phyloP scores from a whole-genome alignment of 352 stramenopile species.

The Phytophthora sp. region DNA sequence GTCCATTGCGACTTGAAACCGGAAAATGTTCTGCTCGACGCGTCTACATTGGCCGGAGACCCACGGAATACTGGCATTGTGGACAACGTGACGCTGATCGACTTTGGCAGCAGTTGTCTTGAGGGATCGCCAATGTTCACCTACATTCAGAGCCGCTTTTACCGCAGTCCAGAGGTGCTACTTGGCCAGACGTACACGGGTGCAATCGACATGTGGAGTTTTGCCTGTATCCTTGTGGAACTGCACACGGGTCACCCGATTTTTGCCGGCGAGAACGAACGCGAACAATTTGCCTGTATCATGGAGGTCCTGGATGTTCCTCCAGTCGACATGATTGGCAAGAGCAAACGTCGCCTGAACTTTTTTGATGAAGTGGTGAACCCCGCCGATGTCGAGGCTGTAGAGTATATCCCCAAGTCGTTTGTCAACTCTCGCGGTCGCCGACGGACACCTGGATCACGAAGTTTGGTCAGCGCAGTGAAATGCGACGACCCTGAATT shows the following conservation, averaged over 20 bases:
- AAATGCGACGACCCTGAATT: slow-evolving; percentile 63
- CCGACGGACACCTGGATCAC: slow-evolving; percentile 43
- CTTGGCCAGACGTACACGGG: slow-evolving; percentile 88
- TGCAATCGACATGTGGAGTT: slow-evolving; percentile 92
- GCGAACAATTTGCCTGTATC: slow-evolving; percentile 87
- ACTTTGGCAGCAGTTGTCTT: slow-evolving; percentile 97
- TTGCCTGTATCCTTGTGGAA: slow-evolving; percentile 88
- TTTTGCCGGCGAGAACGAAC: slow-evolving; percentile 87
- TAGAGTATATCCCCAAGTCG: slow-evolving; percentile 45
- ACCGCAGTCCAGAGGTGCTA: slow-evolving; percentile 97
- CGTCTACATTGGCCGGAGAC: slow-evolving; percentile 1
- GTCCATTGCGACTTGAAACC: slow-evolving; percentile 99
- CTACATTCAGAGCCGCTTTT: slow-evolving; percentile 99
- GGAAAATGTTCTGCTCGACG: slow-evolving; percentile 93
- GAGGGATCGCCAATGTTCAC: slow-evolving; percentile 92
- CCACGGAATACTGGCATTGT: slow-evolving; percentile 9
- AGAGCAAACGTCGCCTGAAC: slow-evolving; percentile 61
- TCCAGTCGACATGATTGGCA: slow-evolving; percentile 43
- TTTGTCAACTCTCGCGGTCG: slow-evolving; percentile 73
- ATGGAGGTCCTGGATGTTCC: slow-evolving; percentile 79
- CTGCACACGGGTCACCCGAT: slow-evolving; percentile 81
- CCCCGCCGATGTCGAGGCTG: slow-evolving; percentile 3
- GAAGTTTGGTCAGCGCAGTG: slow-evolving; percentile 41
- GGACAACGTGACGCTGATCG: slow-evolving; percentile 89
- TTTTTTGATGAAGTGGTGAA: slow-evolving; percentile 67